A percentile compares a stretch with the other conserved stretches of the same genome.
These are phyloP conservation scores for Fusarium buxicola DNA, from an alignment of 2,329 filamentous ascomycete species.

Conservation along the genomic window DNA sequence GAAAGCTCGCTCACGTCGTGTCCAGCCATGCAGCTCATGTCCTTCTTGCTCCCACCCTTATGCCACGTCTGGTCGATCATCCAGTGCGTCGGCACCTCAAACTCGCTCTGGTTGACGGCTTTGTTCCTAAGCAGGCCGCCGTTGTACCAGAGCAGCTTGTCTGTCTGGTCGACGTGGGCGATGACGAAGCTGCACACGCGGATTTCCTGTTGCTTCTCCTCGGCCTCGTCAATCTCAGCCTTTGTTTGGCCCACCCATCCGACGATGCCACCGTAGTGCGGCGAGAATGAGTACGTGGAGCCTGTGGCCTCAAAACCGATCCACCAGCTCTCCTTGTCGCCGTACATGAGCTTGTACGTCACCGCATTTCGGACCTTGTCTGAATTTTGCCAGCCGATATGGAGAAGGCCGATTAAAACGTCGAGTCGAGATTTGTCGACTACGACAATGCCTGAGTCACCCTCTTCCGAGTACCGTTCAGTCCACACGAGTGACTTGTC, in stretches of 20 bases:
- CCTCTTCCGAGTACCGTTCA: constrained; percentile 55
- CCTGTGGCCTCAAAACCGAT: constrained; percentile 56
- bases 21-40: constrained; percentile 54
- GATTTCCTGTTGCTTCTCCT: constrained; percentile 23
- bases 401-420: constrained; percentile 55
- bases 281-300: constrained; percentile 53
- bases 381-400: constrained; percentile 59
- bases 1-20: constrained; percentile 15
- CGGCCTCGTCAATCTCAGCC: neutral
- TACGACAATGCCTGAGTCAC: constrained; percentile 56
- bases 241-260: constrained; percentile 47
- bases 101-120: constrained; percentile 45
- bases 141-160: constrained; percentile 57
- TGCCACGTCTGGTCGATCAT: constrained; percentile 56
- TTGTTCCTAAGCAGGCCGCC: constrained; percentile 58
- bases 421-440: constrained; percentile 54
- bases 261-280: constrained; percentile 56
- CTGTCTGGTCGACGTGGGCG: constrained; percentile 55
- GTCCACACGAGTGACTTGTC: constrained; percentile 54
- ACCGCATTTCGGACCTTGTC: constrained; percentile 53
- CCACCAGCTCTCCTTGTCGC: constrained; percentile 62
- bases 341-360: constrained; percentile 56
- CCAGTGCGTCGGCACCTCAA: constrained; percentile 53
- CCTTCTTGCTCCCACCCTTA: constrained; percentile 49
- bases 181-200: constrained; percentile 56